Evolutionary conservation across 441 rosid genomes (phyloP).

Genomic region (Capsella rubella): DNA sequence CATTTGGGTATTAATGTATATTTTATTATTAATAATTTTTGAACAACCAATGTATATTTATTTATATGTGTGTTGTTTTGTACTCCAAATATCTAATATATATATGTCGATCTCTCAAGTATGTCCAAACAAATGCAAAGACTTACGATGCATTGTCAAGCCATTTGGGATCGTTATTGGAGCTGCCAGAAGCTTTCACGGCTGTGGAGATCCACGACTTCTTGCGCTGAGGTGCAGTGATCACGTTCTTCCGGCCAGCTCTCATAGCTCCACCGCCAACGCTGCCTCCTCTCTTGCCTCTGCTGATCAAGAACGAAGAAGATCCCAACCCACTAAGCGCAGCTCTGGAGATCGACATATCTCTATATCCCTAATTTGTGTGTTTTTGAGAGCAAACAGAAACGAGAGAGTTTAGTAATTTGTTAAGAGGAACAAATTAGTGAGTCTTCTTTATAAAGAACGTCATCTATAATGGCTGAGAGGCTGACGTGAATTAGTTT

Average conservation of each 20-base stretch:
- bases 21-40: too few species aligned
- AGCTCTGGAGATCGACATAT: constrained; percentile 39
- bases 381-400: neutral
- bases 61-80: too few species aligned
- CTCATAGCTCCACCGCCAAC: constrained; percentile 9
- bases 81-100: too few species aligned
- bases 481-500: constrained; percentile 35
- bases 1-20: too few species aligned
- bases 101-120: too few species aligned
- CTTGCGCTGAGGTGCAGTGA: constrained; percentile 27
- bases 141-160: constrained; percentile 46
- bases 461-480: neutral
- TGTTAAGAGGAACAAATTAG: neutral
- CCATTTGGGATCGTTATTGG: constrained; percentile 42
- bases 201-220: constrained; percentile 27
- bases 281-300: constrained; percentile 24
- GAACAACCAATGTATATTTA: too few species aligned
- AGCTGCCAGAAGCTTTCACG: constrained; percentile 24
- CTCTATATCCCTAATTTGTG: constrained; percentile 11
- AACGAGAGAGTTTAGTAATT: neutral
- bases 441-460: constrained; percentile 19
- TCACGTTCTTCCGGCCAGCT: constrained; percentile 30
- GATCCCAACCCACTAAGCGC: constrained; percentile 35
- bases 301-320: constrained; percentile 23
- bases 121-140: too few species aligned